Percentiles rank a stretch among this genome's conserved stretches.
Conservation (phyloP, 768 basidiomycete species). For the Tephrocybe rancida region DNA sequence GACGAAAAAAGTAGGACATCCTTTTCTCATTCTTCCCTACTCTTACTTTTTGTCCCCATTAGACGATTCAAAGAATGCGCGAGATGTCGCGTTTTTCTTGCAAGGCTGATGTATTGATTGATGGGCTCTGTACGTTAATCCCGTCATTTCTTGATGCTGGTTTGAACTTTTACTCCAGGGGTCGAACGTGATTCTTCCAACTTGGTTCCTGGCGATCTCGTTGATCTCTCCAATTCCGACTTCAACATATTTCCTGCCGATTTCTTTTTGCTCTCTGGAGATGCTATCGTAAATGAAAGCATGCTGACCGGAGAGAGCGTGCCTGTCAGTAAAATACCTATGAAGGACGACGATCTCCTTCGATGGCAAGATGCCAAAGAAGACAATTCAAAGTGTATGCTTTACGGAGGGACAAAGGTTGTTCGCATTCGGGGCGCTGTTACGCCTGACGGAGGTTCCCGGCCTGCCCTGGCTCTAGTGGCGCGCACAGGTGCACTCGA, state of each 20-base stretch:
- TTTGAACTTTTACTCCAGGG: conserved; percentile 49
- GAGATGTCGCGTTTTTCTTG: conserved; percentile 95
- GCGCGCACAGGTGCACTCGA: conserved; percentile 72
- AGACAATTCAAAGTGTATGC: conserved; percentile 79
- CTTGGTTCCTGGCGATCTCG: conserved; percentile 90
- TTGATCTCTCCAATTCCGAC: conserved; percentile 82
- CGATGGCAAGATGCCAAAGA: conserved; percentile 72
- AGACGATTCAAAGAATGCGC: conserved; percentile 93
- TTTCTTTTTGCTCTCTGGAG: conserved; percentile 89
- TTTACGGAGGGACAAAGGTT: conserved; percentile 90
- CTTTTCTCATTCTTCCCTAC: background rate
- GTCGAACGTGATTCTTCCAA: conserved; percentile 68
- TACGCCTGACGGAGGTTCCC: conserved; percentile 50
- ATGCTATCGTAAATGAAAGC: conserved; percentile 97
- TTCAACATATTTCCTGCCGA: conserved; percentile 85
- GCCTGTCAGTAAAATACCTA: conserved; percentile 89
- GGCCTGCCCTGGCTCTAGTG: conserved; percentile 80
- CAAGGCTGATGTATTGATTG: conserved; percentile 65
- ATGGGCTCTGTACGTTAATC: conserved; percentile 66
- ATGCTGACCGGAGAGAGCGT: conserved; percentile 99
- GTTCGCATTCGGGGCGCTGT: conserved; percentile 78
- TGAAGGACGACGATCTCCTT: conserved; percentile 75
- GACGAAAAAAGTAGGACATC: conserved; percentile 75
- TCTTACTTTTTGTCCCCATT: too few species aligned
- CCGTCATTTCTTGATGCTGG: background rate